A percentile compares a stretch with the other conserved stretches of the same genome.
Conservation (phyloP, 2,329 filamentous ascomycete genomes). For the Periconia sp. region DNA sequence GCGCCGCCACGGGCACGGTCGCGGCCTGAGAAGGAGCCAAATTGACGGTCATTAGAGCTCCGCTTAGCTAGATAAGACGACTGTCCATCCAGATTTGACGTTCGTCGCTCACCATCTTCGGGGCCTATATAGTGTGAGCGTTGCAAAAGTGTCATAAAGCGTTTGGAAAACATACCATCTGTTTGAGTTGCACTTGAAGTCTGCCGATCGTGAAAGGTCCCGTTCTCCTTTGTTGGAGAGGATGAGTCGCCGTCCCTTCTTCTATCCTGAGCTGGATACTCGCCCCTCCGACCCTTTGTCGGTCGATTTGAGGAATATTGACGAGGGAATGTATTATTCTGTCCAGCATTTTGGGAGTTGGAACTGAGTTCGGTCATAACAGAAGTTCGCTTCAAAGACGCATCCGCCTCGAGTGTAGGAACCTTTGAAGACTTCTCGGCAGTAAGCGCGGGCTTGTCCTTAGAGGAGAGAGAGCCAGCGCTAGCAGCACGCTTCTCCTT, state of each 20-base stretch:
- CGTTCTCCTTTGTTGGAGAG: conserved; percentile 39
- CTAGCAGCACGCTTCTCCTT: conserved; percentile 45
- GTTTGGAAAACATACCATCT: conserved; percentile 29
- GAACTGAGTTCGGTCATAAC: conserved; percentile 23
- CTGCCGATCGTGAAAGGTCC: conserved; percentile 35
- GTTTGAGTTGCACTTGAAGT: conserved; percentile 40
- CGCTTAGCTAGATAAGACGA: conserved; percentile 34
- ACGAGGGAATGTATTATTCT: conserved; percentile 35
- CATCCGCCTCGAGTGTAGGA: conserved; percentile 29
- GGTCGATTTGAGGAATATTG: conserved; percentile 36
- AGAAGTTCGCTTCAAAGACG: conserved; percentile 25
- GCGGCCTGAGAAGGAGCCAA: conserved; percentile 45
- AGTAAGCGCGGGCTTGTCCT: conserved; percentile 32
- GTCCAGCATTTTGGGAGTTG: conserved; percentile 19
- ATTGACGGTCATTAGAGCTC: conserved; percentile 36
- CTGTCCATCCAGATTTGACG: conserved; percentile 35
- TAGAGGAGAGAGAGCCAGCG: conserved; percentile 35
- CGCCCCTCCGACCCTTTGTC: conserved; percentile 39
- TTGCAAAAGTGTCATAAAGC: not conserved
- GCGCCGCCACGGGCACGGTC: conserved; percentile 57
- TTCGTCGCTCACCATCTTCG: conserved; percentile 39
- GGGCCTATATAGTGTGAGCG: conserved; percentile 4
- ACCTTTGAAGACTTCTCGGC: conserved; percentile 34
- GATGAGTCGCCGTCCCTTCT: conserved; percentile 37
- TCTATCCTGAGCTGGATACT: conserved; percentile 34